Conservation (phyloP, 805 yeast species). For the Yarrowia sp. region DNA sequence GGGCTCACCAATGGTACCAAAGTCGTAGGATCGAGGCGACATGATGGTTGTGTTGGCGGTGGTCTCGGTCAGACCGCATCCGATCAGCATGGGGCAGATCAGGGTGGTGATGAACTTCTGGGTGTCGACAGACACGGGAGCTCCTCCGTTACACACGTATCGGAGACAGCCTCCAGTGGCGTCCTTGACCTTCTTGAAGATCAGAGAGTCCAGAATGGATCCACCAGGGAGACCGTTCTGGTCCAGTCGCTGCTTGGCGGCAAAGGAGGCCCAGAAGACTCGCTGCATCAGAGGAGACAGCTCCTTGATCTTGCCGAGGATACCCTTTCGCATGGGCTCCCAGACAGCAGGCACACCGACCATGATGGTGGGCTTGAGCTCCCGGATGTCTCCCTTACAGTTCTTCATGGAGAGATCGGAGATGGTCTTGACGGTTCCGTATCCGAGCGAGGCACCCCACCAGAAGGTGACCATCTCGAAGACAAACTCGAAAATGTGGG, state of each 20-base stretch:
- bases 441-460: conserved; percentile 93
- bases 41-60: conserved; percentile 83
- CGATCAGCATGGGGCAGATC: conserved; percentile 86
- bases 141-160: conserved; percentile 85
- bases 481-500: conserved; percentile 92
- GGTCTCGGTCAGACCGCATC: conserved; percentile 97
- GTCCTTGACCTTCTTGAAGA: conserved; percentile 86
- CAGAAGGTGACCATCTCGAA: conserved; percentile 79
- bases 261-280: conserved; percentile 87
- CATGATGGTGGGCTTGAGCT: conserved; percentile 90
- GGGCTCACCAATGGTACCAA: conserved; percentile 81
- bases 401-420: conserved; percentile 81
- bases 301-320: conserved; percentile 72
- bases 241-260: conserved; percentile 70
- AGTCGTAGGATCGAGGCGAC: conserved; percentile 69
- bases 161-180: conserved; percentile 94
- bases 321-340: conserved; percentile 95
- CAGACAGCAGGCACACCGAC: conserved; percentile 99
- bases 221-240: conserved; percentile 74
- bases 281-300: conserved; percentile 72
- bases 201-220: conserved; percentile 69
- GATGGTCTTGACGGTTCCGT: conserved; percentile 90
- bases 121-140: conserved; percentile 81
- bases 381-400: conserved; percentile 86
- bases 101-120: conserved; percentile 79